Percentiles rank a stretch among this genome's conserved stretches.
Conservation (phyloP, 2,329 filamentous ascomycete genomes). For the Biscogniauxia sp. region DNA sequence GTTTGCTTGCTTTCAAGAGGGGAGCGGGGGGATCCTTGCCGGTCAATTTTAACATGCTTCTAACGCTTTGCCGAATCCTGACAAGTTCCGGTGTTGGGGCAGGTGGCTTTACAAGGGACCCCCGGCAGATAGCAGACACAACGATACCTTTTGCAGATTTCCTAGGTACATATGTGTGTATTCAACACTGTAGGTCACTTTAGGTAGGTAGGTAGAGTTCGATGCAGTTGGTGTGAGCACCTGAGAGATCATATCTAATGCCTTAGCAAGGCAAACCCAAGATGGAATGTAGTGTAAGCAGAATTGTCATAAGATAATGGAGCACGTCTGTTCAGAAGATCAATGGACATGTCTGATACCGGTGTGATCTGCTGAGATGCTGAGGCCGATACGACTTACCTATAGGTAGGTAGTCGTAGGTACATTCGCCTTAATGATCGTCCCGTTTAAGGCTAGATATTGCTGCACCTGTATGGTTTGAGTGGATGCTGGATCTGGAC, state of each 20-base stretch:
- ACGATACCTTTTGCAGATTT: neutral
- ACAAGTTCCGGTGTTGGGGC: conserved; percentile 11
- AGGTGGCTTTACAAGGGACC: conserved; percentile 5
- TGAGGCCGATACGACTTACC: neutral
- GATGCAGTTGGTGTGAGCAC: neutral
- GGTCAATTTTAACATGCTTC: conserved; percentile 29
- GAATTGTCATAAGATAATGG: neutral
- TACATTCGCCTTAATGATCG: neutral
- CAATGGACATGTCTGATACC: neutral
- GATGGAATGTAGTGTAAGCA: neutral
- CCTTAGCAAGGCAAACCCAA: neutral
- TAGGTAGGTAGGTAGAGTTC: neutral
- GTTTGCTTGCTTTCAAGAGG: conserved; percentile 11
- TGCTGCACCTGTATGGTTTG: neutral
- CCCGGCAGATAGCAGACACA: neutral
- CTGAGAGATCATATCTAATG: neutral
- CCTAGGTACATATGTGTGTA: too few relatives aligned
- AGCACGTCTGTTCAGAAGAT: neutral
- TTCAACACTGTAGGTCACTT: neutral
- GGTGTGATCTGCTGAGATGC: neutral
- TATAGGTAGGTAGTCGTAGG: too few relatives aligned
- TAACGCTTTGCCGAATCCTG: conserved; percentile 19
- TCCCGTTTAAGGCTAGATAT: neutral
- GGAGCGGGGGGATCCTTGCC: conserved; percentile 25
- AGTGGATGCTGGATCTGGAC: neutral